A percentile compares a stretch with the other conserved stretches of the same genome.
Evolutionary conservation across 179 eudicot species (phyloP).

Genomic region (Silene vulgaris): DNA sequence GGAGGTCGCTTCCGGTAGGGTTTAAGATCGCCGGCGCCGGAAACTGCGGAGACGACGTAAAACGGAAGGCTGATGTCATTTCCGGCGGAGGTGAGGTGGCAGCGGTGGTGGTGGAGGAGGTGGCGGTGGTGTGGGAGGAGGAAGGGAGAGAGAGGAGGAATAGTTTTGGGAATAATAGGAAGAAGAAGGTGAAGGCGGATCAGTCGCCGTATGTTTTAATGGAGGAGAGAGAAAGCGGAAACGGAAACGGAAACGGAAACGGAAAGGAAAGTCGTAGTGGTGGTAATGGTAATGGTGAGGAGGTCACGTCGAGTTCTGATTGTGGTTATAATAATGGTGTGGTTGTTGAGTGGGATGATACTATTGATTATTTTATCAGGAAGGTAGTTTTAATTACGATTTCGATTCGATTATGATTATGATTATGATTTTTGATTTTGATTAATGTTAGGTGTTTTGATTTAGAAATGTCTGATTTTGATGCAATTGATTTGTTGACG

Average conservation of each 20-base stretch:
- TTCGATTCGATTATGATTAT: neutral
- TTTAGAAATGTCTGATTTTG: neutral
- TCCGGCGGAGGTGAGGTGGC: neutral
- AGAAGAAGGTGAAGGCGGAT: slow-evolving; percentile 45
- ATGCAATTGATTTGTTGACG: neutral
- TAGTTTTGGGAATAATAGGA: slow-evolving; percentile 46
- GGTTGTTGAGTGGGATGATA: slow-evolving; percentile 66
- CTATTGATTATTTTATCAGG: slow-evolving; percentile 52
- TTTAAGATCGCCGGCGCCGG: slow-evolving; percentile 24
- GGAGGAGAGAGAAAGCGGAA: slow-evolving; percentile 28
- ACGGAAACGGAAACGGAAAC: neutral
- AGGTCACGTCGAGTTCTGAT: slow-evolving; percentile 27
- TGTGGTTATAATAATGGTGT: slow-evolving; percentile 11
- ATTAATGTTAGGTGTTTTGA: neutral
- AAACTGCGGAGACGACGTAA: neutral
- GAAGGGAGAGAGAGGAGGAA: slow-evolving; percentile 22
- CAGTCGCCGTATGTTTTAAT: slow-evolving; percentile 45
- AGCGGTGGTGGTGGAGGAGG: neutral
- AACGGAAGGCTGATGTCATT: slow-evolving; percentile 17
- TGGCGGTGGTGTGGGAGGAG: neutral
- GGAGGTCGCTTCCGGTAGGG: slow-evolving; percentile 46
- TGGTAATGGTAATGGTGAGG: slow-evolving; percentile 17
- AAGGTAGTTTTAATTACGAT: slow-evolving; percentile 41
- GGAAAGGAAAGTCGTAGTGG: slow-evolving; percentile 6
- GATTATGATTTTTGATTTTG: neutral